Conservation (phyloP, 768 basidiomycete genomes). For the Termitomyces sp. region DNA sequence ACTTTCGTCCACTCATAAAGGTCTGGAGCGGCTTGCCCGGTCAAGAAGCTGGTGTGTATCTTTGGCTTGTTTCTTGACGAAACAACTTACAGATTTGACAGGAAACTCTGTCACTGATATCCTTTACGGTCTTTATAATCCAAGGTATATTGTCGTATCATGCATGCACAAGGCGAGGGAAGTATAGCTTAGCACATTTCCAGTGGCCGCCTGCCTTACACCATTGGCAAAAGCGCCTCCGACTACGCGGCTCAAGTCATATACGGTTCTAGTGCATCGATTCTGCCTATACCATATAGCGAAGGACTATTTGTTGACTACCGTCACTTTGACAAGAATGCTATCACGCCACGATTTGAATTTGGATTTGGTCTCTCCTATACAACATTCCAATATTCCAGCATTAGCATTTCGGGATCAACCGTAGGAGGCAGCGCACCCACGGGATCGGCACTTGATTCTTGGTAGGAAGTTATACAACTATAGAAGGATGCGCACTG, state of each 20-base stretch:
- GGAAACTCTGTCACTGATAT: constrained; percentile 56
- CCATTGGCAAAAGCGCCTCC: constrained; percentile 44
- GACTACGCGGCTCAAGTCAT: constrained; percentile 56
- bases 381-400: constrained; percentile 49
- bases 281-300: constrained; percentile 46
- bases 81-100: constrained; percentile 3
- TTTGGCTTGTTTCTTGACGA: not conserved
- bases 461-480: constrained; percentile 29
- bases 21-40: constrained; percentile 55
- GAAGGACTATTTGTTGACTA: constrained; percentile 58
- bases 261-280: constrained; percentile 26
- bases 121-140: constrained; percentile 55
- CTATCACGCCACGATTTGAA: constrained; percentile 41
- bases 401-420: constrained; percentile 34
- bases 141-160: constrained; percentile 30
- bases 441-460: constrained; percentile 44
- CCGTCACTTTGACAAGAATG: constrained; percentile 46
- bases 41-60: constrained; percentile 48
- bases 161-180: not conserved
- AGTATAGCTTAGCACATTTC: not conserved
- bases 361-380: constrained; percentile 52
- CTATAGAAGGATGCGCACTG: not conserved
- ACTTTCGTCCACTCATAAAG: constrained; percentile 12
- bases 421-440: constrained; percentile 36
- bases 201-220: constrained; percentile 41